phyloP scores from a whole-genome alignment of 2,329 filamentous ascomycete genomes.

The Chlorencoelia australis region DNA sequence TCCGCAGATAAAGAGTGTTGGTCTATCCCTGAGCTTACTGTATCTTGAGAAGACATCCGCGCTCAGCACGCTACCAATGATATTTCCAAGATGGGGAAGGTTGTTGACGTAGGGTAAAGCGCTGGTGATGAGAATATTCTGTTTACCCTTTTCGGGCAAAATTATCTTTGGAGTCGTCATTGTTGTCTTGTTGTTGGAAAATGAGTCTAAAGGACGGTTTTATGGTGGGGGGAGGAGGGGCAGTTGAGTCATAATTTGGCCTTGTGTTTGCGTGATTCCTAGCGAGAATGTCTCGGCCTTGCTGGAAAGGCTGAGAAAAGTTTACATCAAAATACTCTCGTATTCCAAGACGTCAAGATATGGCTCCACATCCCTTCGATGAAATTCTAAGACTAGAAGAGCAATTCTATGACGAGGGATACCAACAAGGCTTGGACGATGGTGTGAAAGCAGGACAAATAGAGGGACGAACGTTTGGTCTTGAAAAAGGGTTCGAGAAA shows the following conservation, averaged over 20 bases:
- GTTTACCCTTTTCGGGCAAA: conserved; percentile 61
- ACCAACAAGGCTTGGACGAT: conserved; percentile 62
- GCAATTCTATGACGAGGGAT: conserved; percentile 74
- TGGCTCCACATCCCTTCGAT: conserved; percentile 18
- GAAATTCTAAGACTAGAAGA: conserved; percentile 50
- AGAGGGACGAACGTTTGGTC: conserved; percentile 82
- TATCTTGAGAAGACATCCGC: conserved; percentile 81
- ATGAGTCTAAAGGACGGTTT: too few species aligned
- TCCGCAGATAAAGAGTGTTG: conserved; percentile 78
- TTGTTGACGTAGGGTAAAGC: conserved; percentile 80
- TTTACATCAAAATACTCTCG: background rate
- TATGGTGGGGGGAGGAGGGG: too few species aligned
- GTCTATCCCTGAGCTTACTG: conserved; percentile 68
- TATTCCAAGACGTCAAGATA: background rate
- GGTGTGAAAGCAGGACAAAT: conserved; percentile 68
- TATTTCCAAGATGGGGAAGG: conserved; percentile 78
- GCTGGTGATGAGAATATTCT: conserved; percentile 83
- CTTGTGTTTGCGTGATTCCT: too few species aligned
- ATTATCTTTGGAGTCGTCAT: conserved; percentile 32
- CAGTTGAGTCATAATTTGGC: too few species aligned
- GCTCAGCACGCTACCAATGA: conserved; percentile 77
- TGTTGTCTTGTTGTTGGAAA: conserved; percentile 1
- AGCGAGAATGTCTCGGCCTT: too few species aligned
- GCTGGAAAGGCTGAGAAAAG: too few species aligned
- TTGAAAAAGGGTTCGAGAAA: conserved; percentile 91